These are phyloP conservation scores for Xylaria sp. DNA, from an alignment of 2,329 filamentous ascomycete species.

Conservation along the genomic window DNA sequence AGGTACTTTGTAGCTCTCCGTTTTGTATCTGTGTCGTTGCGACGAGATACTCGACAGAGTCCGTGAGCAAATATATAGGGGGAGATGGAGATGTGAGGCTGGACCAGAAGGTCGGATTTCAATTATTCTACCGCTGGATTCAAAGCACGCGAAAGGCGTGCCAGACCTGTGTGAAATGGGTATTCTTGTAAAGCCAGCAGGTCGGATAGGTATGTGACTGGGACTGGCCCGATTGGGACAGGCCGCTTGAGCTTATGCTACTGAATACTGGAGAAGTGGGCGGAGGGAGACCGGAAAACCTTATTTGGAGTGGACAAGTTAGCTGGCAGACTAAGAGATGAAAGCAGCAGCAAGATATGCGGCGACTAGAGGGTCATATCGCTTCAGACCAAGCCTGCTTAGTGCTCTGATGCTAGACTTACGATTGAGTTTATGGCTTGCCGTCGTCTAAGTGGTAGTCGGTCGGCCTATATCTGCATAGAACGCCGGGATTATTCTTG, in stretches of 20 bases:
- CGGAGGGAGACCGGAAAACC: slow-evolving; percentile 15
- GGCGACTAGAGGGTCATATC: slow-evolving; percentile 3
- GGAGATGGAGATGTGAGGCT: neutral
- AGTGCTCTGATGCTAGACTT: slow-evolving; percentile 20
- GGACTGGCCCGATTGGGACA: neutral
- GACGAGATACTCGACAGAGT: neutral
- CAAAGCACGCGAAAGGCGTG: neutral
- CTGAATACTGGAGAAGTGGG: slow-evolving; percentile 6
- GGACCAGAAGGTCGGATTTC: neutral
- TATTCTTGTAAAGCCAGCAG: neutral
- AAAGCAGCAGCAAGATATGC: slow-evolving; percentile 1
- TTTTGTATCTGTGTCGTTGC: neutral
- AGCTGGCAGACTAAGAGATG: slow-evolving; percentile 18
- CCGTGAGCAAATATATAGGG: neutral
- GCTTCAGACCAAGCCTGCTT: slow-evolving; percentile 1
- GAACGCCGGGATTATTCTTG: slow-evolving; percentile 10
- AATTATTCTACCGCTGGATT: neutral
- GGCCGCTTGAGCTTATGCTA: neutral
- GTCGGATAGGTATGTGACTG: neutral
- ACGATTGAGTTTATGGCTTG: slow-evolving; percentile 33
- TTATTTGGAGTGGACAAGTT: slow-evolving; percentile 21
- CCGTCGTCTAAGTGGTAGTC: slow-evolving; percentile 12
- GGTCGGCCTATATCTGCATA: slow-evolving; percentile 19
- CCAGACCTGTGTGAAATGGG: neutral
- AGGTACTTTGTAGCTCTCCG: neutral